phyloP scores from a whole-genome alignment of 2,329 filamentous ascomycete genomes.

The Catunica adiposa region DNA sequence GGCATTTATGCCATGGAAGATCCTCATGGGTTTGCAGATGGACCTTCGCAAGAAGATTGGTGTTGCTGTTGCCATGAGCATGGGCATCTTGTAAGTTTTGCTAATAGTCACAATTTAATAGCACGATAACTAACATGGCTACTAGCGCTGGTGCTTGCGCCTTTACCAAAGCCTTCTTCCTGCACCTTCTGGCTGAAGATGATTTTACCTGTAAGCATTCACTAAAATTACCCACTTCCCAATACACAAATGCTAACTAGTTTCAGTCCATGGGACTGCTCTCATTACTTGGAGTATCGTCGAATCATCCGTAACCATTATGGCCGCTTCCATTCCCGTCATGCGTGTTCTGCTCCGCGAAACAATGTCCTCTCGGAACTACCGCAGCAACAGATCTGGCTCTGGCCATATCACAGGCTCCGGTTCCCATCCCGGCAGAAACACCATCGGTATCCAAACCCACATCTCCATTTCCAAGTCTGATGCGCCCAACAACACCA shows the following conservation, averaged over 20 bases:
- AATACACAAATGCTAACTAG: background rate
- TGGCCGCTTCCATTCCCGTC: conserved; percentile 17
- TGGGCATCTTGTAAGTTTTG: conserved; percentile 18
- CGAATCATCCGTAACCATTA: conserved; percentile 15
- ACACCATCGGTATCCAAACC: conserved; percentile 2
- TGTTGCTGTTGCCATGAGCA: conserved; percentile 18
- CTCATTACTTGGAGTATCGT: conserved; percentile 15
- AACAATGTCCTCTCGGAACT: conserved; percentile 10
- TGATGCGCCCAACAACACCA: background rate
- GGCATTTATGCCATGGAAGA: conserved; percentile 18
- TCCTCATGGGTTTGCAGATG: conserved; percentile 19
- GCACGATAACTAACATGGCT: background rate
- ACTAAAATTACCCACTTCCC: background rate
- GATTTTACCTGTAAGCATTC: conserved; percentile 11
- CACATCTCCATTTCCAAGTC: background rate
- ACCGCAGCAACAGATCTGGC: background rate
- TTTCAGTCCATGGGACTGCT: conserved; percentile 2
- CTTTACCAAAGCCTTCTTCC: conserved; percentile 9
- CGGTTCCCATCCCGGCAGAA: background rate
- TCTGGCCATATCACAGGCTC: background rate
- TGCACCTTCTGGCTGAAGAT: background rate
- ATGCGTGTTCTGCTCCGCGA: conserved; percentile 16
- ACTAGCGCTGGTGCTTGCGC: conserved; percentile 10
- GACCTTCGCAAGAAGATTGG: conserved; percentile 19
- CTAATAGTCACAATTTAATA: background rate